Base-by-base conservation (phyloP, 2,329 filamentous ascomycete genomes). In the Herpomyces periplanetae region DNA sequence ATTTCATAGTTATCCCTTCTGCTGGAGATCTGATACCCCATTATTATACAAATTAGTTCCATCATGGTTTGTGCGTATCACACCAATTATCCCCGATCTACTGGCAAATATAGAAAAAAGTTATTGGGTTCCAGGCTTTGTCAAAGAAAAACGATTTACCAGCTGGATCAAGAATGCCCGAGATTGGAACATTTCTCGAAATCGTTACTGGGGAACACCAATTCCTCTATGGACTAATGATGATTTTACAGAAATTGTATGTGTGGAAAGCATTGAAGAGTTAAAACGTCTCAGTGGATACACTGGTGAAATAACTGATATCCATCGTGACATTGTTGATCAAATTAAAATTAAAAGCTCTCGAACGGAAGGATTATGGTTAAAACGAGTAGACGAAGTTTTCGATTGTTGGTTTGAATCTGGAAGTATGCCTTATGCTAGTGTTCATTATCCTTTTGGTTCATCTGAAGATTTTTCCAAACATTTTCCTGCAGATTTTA, bases 351-450 rank as follows among this genome's bases (percentile, higher is more conserved):
- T 91, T 26, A 73, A 73, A 1, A 84, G 66, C 34, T 64, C 66
- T 38, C 51, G 61, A 40, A 73, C 73, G 28, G 85, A 75, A 33
- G 73, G 71, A 9, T 47, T 50, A n/a, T n/a, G n/a, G n/a, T 43
- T 88, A 25, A 59, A 51, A 30, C 59, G 73, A 28, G 51, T 80
- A 5, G 60, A 69, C 19, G 71, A 87, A 35, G 68, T 88, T 3
- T 87, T 88, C 30, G 73, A 88, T 40, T 88, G 73, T 35, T 88
- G 73, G 71, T 85, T 87, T 26, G 73, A 88, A 39, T 87, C 71
- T 16, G 73, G 73, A 24, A 73, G 64, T 34, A 88, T 88, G 73
- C 73, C 73, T 2, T 88, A 85, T 34, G 65, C 68, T 16, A 71
- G 62, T 27, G 56, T 64, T 25, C 73, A 88, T 36, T 88, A 84